These are phyloP conservation scores for Neonothopanus nambi DNA, from an alignment of 1,284 basidiomycete genomes.

Conservation along the genomic window DNA sequence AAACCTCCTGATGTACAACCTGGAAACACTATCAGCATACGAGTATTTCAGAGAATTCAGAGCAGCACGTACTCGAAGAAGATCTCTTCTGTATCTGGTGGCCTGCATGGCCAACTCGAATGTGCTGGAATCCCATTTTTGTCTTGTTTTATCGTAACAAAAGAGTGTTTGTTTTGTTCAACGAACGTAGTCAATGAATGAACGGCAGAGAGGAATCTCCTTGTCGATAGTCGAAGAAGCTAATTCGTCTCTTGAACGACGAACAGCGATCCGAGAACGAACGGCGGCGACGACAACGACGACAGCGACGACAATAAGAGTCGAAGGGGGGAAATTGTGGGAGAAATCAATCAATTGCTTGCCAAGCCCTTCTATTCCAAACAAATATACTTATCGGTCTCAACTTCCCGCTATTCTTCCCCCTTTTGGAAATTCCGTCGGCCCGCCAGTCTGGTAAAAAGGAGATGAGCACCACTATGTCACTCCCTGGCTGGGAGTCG, in stretches of 20 bases:
- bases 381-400: too few relatives aligned
- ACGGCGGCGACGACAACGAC: background rate
- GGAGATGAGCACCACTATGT: too few relatives aligned
- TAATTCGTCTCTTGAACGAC: background rate
- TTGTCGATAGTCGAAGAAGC: background rate
- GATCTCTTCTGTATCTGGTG: constrained; percentile 23
- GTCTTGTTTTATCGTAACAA: background rate
- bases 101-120: constrained; percentile 29
- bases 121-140: constrained; percentile 29
- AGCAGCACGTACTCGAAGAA: background rate
- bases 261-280: background rate
- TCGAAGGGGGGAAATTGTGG: background rate
- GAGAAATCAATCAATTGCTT: constrained; percentile 2
- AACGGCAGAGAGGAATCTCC: background rate
- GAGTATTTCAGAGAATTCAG: constrained; percentile 28
- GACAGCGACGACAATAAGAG: constrained; percentile 1
- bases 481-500: too few relatives aligned
- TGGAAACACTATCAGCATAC: constrained; percentile 34
- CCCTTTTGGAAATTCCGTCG: too few relatives aligned
- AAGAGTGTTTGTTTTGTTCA: background rate
- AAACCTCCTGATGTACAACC: constrained; percentile 31
- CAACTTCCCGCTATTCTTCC: too few relatives aligned
- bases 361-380: too few relatives aligned
- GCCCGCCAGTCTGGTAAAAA: too few relatives aligned
- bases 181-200: constrained; percentile 3